A percentile compares a stretch with the other conserved stretches of the same genome.
Evolutionary conservation across 2,329 filamentous ascomycete genomes (phyloP).

Genomic region (Botryotinia narcissicola): DNA sequence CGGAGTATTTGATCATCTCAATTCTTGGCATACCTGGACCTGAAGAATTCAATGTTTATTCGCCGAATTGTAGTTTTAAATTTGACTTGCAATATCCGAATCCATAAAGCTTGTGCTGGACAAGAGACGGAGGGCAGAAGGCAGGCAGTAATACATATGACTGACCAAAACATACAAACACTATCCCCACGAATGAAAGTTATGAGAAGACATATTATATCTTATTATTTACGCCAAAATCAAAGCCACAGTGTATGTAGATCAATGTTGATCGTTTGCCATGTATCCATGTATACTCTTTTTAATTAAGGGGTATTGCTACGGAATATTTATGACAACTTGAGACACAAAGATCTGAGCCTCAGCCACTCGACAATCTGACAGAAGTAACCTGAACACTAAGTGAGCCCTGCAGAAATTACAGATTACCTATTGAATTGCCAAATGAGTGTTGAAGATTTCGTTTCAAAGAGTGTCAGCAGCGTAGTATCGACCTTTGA

Average conservation of each 20-base stretch:
- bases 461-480: constrained; percentile 12
- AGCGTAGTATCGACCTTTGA: not conserved
- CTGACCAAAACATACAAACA: constrained; percentile 12
- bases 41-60: not conserved
- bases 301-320: constrained; percentile 18
- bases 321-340: constrained; percentile 9
- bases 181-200: not conserved
- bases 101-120: not conserved
- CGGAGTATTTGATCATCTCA: not conserved
- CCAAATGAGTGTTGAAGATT: not conserved
- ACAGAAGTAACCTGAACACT: constrained; percentile 10
- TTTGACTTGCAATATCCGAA: not conserved
- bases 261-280: not conserved
- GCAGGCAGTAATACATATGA: not conserved
- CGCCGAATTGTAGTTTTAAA: not conserved
- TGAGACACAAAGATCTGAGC: constrained; percentile 14
- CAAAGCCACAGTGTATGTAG: not conserved
- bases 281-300: not conserved
- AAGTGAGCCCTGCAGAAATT: constrained; percentile 3
- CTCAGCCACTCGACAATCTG: constrained; percentile 19
- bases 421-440: not conserved
- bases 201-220: not conserved
- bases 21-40: not conserved
- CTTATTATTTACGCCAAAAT: not conserved
- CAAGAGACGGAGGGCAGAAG: not conserved